Conservation (phyloP, 495 filamentous ascomycete genomes). For the Penicillium coffeae region DNA sequence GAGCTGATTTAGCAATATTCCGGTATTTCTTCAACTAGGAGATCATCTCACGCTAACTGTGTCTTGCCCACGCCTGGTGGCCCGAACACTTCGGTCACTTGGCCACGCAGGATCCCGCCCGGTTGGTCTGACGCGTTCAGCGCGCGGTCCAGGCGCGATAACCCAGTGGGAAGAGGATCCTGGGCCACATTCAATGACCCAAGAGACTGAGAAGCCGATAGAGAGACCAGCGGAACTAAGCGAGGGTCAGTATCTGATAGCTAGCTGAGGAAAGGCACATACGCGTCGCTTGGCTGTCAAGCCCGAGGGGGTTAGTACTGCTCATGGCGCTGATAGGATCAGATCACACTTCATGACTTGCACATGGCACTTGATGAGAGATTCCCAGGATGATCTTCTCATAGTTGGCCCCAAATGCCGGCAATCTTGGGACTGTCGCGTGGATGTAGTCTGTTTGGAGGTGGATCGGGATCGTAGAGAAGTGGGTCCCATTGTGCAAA, state of each 20-base stretch:
- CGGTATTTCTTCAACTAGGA: neutral
- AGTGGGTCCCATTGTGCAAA: neutral
- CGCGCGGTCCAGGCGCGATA: constrained; percentile 57
- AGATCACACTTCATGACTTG: neutral
- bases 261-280: constrained; percentile 4
- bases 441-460: neutral
- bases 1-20: neutral
- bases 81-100: constrained; percentile 85
- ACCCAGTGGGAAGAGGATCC: constrained; percentile 61
- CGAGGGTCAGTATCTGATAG: neutral
- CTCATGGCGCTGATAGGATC: constrained; percentile 12
- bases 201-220: constrained; percentile 82
- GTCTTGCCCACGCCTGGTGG: constrained; percentile 90
- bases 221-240: constrained; percentile 65
- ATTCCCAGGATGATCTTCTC: neutral
- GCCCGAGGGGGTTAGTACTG: constrained; percentile 28
- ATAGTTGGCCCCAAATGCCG: neutral
- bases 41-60: constrained; percentile 60
- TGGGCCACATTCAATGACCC: constrained; percentile 51
- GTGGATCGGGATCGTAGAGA: neutral
- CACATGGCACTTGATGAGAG: neutral
- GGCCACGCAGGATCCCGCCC: constrained; percentile 61
- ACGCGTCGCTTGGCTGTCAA: constrained; percentile 30
- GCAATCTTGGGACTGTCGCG: neutral
- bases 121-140: constrained; percentile 24